Evolutionary conservation across 1,284 basidiomycete genomes (phyloP), one percentile per base, ranked within the genome.

Genomic region (Ganoderma multipileum): DNA sequence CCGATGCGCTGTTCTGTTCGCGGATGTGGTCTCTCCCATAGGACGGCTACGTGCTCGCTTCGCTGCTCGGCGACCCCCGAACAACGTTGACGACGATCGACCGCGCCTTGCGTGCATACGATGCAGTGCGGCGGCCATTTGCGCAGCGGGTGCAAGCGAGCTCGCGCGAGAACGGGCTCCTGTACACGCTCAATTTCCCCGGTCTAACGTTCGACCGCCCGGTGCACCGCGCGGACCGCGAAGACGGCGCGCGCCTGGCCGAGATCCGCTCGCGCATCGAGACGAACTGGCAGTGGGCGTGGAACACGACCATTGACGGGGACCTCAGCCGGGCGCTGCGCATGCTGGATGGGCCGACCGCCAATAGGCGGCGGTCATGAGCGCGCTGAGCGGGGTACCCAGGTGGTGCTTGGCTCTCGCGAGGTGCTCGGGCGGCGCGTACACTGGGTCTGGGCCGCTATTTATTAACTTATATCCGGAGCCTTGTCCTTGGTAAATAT

Each of bases 11-110:
- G 7, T n/a, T 59, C 28, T 59, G 6, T 39, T 41, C 36, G 58
- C 23, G 47, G 23, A 14, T 23, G 18, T 33, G 26, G 23, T 3
- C 23, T 26, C 11, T 42, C 23, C n/a, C 41, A 3, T 55, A 84
- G 83, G 83, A 83, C 63, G 82, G 77, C 11, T 79, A 77, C 62
- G 68, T 84, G 11, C 80, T 85, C 58, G 83, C 85, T 0, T 79
- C 78, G 9, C 79, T 86, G 9, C 81, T 89, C 28, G 82, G 81
- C 3, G 82, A 86, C 66, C 77, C 77, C 4, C 74, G 72, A 12
- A 83, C 83, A 8, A 82, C 76, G 3, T 63, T 73, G 18, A 67
- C 76, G 42, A 83, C 81, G 3, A 71, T 84, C 39, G 73, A 79
- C 0, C 76, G 74, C 36, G 81, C 81, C 5, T 77, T 85, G 5